These are phyloP conservation scores for Dacryopinax spathularia DNA, from an alignment of 768 basidiomycete species.

Conservation along the genomic window DNA sequence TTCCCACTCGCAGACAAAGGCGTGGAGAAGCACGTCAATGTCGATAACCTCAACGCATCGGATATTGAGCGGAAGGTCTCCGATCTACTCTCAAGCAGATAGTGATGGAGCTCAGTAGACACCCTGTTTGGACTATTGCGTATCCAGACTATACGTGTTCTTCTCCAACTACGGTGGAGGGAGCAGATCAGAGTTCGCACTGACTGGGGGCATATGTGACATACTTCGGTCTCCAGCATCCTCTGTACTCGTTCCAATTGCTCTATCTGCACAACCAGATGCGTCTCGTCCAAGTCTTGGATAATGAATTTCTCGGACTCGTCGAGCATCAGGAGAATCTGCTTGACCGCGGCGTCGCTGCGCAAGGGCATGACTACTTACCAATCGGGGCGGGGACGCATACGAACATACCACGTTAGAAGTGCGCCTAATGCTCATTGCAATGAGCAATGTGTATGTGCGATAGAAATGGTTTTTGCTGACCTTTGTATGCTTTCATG, in stretches of 20 bases:
- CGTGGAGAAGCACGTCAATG: conserved; percentile 63
- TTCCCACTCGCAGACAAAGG: conserved; percentile 45
- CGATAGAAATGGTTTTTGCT: conserved; percentile 12
- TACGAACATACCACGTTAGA: conserved; percentile 43
- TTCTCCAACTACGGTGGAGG: conserved; percentile 70
- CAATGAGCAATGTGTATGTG: neutral
- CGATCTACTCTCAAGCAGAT: conserved; percentile 33
- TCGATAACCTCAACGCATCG: conserved; percentile 56
- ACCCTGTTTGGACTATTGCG: neutral
- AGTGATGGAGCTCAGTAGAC: neutral
- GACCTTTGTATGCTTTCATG: conserved; percentile 57
- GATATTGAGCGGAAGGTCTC: conserved; percentile 61
- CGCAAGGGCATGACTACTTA: neutral
- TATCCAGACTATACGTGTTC: conserved; percentile 45
- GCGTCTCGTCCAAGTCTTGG: conserved; percentile 72
- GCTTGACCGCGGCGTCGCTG: conserved; percentile 82
- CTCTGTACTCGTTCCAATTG: conserved; percentile 58
- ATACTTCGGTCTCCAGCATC: conserved; percentile 63
- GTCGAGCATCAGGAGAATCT: conserved; percentile 59
- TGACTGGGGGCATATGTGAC: conserved; percentile 15
- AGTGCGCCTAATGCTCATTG: conserved; percentile 37
- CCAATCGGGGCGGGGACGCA: neutral
- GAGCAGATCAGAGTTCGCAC: neutral
- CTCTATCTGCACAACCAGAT: conserved; percentile 71
- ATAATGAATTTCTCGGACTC: conserved; percentile 45